Percentiles rank a stretch among this genome's conserved stretches.
phyloP scores from a whole-genome alignment of 345 rosid species.

The Gossypium longicalyx region DNA sequence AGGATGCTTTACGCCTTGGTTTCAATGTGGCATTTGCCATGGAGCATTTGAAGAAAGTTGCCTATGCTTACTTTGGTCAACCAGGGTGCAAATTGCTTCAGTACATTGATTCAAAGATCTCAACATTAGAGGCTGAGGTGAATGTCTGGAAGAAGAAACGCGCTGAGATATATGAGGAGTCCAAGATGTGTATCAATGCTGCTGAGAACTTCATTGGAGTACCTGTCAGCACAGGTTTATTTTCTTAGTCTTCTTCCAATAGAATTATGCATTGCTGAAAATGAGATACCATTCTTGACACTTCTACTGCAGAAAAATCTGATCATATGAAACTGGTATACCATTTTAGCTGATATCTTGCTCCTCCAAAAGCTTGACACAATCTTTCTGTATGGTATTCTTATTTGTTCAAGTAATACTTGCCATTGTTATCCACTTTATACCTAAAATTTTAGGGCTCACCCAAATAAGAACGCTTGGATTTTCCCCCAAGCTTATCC shows the following conservation, averaged over 20 bases:
- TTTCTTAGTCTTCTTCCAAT: neutral
- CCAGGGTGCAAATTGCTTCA: neutral
- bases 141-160: neutral
- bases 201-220: neutral
- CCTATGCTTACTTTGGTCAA: constrained; percentile 7
- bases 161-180: too few relatives aligned
- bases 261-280: neutral
- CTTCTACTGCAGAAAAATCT: neutral
- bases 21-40: neutral
- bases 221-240: constrained; percentile 4
- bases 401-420: neutral
- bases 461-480: neutral
- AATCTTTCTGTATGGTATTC: neutral
- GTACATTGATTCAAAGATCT: neutral
- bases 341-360: neutral
- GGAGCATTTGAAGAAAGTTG: constrained; percentile 15
- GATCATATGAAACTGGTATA: neutral
- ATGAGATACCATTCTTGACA: neutral
- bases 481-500: neutral
- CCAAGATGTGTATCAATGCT: neutral
- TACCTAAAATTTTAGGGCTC: neutral
- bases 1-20: neutral
- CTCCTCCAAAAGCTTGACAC: neutral
- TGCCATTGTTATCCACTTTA: neutral
- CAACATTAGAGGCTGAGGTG: neutral